Conservation (phyloP, 768 basidiomycete species). For the Mrakia hoshinonis region DNA sequence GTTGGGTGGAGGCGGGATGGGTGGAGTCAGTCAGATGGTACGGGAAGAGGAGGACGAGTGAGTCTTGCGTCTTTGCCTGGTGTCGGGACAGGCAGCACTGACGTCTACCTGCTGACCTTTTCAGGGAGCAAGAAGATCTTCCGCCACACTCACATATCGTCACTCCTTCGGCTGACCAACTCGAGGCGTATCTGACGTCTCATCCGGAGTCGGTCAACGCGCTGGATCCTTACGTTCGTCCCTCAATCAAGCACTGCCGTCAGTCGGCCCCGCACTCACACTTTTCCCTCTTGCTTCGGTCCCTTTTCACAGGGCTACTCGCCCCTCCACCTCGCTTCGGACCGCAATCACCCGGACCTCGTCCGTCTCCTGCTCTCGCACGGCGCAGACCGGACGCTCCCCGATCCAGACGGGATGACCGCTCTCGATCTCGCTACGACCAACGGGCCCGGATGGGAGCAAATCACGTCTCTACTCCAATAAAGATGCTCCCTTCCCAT, state of each 20-base stretch:
- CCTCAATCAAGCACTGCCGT: too few species aligned
- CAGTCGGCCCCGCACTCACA: neutral
- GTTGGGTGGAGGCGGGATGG: constrained; percentile 1
- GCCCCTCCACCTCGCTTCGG: constrained; percentile 8
- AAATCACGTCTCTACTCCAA: neutral
- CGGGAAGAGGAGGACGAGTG: neutral
- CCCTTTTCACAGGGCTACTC: neutral
- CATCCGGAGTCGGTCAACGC: neutral
- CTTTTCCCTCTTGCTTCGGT: neutral
- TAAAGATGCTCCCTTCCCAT: too few species aligned
- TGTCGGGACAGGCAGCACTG: neutral
- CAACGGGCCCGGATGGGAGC: constrained; percentile 5
- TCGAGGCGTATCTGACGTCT: neutral
- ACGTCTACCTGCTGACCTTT: neutral
- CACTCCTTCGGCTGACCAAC: neutral
- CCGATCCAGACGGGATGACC: constrained; percentile 1
- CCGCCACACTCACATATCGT: neutral
- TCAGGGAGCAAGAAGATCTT: neutral
- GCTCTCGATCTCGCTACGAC: constrained; percentile 3
- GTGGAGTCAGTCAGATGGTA: neutral
- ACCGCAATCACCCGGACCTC: neutral
- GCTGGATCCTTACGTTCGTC: neutral
- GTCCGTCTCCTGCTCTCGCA: neutral
- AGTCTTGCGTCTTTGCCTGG: neutral
- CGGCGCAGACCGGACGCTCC: neutral